A percentile compares a stretch with the other conserved stretches of the same genome.
phyloP scores from a whole-genome alignment of 768 basidiomycete genomes.

The Strobilomyces confusus region DNA sequence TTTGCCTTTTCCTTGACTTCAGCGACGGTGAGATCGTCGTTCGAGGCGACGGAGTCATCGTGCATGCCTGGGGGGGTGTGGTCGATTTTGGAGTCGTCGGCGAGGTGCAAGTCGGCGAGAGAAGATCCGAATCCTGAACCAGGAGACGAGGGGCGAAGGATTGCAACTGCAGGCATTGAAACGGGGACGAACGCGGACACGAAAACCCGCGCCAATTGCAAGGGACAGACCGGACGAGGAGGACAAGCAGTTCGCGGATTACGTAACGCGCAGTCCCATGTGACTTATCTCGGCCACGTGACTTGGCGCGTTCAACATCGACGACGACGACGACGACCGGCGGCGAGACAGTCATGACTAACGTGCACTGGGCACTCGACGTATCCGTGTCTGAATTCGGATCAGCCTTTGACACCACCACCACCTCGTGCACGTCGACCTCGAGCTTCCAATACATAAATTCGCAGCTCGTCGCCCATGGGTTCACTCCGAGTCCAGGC shows the following conservation, averaged over 20 bases:
- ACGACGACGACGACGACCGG: constrained; percentile 7
- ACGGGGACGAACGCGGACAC: neutral
- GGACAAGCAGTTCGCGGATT: constrained; percentile 8
- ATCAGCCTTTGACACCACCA: constrained; percentile 43
- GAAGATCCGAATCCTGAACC: constrained; percentile 30
- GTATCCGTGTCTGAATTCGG: constrained; percentile 40
- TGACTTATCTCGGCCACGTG: constrained; percentile 22
- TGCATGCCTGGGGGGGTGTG: constrained; percentile 33
- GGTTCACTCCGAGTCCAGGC: constrained; percentile 62
- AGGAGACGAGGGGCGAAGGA: constrained; percentile 37
- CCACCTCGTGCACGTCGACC: constrained; percentile 44
- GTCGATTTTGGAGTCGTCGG: constrained; percentile 16
- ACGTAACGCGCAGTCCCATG: constrained; percentile 25
- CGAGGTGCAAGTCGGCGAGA: constrained; percentile 20
- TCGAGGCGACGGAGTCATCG: constrained; percentile 31
- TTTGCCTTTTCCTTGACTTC: constrained; percentile 49
- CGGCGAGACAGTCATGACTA: constrained; percentile 14
- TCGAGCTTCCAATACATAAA: constrained; percentile 78
- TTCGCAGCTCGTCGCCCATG: constrained; percentile 78
- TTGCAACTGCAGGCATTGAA: constrained; percentile 41
- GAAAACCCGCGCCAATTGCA: neutral
- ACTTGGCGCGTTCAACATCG: constrained; percentile 26
- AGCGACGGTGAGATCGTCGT: constrained; percentile 35
- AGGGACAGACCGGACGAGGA: constrained; percentile 14
- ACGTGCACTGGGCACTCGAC: constrained; percentile 51